These are phyloP conservation scores for Candida glucosophila DNA, from an alignment of 1,139 yeast species.

Conservation along the genomic window DNA sequence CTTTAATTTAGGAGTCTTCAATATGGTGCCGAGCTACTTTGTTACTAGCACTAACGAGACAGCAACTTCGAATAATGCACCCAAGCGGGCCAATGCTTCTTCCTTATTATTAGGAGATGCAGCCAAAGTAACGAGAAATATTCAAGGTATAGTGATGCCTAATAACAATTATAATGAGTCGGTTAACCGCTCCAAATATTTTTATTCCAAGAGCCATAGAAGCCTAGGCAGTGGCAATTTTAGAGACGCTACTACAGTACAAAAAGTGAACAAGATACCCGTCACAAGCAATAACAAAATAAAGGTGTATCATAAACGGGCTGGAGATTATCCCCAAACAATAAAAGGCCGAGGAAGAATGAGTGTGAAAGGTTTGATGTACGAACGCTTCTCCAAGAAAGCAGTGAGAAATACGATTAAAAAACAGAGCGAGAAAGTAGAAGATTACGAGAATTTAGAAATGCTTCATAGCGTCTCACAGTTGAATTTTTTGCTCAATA, in stretches of 20 bases:
- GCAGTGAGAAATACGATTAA: slow-evolving; percentile 23
- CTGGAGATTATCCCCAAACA: slow-evolving; percentile 8
- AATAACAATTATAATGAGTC: slow-evolving; percentile 31
- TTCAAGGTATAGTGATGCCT: slow-evolving; percentile 28
- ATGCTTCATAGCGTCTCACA: slow-evolving; percentile 37
- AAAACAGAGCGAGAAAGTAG: slow-evolving; percentile 23
- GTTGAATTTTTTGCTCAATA: slow-evolving; percentile 31
- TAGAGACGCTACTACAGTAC: slow-evolving; percentile 37
- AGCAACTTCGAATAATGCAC: slow-evolving; percentile 10
- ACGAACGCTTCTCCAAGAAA: slow-evolving; percentile 24
- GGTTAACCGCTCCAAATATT: slow-evolving; percentile 28
- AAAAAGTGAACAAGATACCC: slow-evolving; percentile 28
- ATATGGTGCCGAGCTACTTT: slow-evolving; percentile 38
- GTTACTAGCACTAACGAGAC: slow-evolving; percentile 17
- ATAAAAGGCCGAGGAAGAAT: slow-evolving; percentile 14
- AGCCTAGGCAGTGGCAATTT: slow-evolving; percentile 43
- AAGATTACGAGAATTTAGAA: slow-evolving; percentile 33
- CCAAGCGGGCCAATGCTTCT: slow-evolving; percentile 7
- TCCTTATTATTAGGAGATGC: slow-evolving; percentile 13
- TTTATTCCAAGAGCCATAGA: slow-evolving; percentile 31
- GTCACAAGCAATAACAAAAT: slow-evolving; percentile 9
- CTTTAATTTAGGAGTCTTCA: slow-evolving; percentile 31
- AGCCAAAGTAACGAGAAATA: slow-evolving; percentile 23
- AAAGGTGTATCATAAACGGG: slow-evolving; percentile 11
- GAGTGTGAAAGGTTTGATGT: slow-evolving; percentile 31